Conservation (phyloP, 139 green algal species). For the Chlorella sp. region DNA sequence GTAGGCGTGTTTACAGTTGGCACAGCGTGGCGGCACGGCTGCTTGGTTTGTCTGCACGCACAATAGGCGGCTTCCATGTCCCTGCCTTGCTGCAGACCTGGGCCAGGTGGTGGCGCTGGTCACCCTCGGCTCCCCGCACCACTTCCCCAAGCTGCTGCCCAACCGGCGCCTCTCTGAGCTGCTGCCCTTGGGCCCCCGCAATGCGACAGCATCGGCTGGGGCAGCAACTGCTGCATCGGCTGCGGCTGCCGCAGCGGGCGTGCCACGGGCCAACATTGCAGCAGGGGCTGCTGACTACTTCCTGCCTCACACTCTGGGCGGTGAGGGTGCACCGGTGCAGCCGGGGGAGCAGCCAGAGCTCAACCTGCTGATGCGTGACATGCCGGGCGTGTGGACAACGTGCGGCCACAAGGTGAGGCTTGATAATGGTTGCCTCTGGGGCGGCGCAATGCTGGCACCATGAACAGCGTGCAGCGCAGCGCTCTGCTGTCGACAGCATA, state of each 20-base stretch:
- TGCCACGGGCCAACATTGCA: conserved; percentile 7
- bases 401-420: conserved; percentile 28
- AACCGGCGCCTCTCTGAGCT: background rate
- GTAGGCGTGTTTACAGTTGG: background rate
- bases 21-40: background rate
- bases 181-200: background rate
- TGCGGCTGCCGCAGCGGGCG: background rate
- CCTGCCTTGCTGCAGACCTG: conserved; percentile 13
- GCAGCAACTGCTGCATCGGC: background rate
- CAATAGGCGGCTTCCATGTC: background rate
- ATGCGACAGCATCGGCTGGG: background rate
- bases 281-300: conserved; percentile 15
- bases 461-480: too few species aligned
- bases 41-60: too few species aligned
- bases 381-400: conserved; percentile 36
- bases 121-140: conserved; percentile 9
- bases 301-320: conserved; percentile 1
- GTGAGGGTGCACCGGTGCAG: background rate
- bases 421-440: too few species aligned
- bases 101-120: conserved; percentile 8
- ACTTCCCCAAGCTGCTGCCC: conserved; percentile 25
- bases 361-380: conserved; percentile 24
- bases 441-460: too few species aligned
- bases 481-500: too few species aligned
- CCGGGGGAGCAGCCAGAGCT: background rate